Evolutionary conservation across 208 protist species (phyloP).

Genomic region (Wallacemonas collosoma): DNA sequence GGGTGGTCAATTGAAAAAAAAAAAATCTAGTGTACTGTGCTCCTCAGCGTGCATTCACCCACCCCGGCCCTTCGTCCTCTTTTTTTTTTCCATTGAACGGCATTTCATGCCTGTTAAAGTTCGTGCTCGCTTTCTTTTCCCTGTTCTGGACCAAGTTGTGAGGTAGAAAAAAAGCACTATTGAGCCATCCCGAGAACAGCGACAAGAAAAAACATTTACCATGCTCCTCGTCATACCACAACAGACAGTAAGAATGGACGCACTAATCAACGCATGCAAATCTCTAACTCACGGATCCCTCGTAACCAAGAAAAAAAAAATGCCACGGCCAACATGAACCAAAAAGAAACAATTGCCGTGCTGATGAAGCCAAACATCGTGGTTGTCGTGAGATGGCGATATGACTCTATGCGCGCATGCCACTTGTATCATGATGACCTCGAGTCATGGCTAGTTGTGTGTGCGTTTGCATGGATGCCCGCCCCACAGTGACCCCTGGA

Average conservation of each 20-base stretch:
- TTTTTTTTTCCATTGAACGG: not conserved
- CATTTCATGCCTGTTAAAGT: not conserved
- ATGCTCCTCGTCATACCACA: too few relatives aligned
- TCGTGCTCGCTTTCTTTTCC: slow-evolving; percentile 10
- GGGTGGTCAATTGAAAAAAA: not conserved
- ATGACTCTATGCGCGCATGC: too few relatives aligned
- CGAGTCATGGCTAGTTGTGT: too few relatives aligned
- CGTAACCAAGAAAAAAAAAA: too few relatives aligned
- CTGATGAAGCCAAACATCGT: too few relatives aligned
- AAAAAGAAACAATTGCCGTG: too few relatives aligned
- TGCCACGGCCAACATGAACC: too few relatives aligned
- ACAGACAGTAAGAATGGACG: not conserved
- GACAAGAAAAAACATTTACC: slow-evolving; percentile 2
- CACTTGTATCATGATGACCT: too few relatives aligned
- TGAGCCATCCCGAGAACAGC: not conserved
- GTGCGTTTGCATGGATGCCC: too few relatives aligned
- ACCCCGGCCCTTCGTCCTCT: not conserved
- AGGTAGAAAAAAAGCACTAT: slow-evolving; percentile 1
- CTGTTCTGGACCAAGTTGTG: slow-evolving; percentile 9
- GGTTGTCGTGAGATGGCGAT: too few relatives aligned
- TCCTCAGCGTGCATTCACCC: not conserved
- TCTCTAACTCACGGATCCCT: too few relatives aligned
- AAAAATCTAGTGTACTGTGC: not conserved
- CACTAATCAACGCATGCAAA: not conserved
- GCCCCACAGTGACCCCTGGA: too few relatives aligned